Evolutionary conservation across 2,329 filamentous ascomycete genomes (phyloP).

Genomic region (Fusarium torulosum): DNA sequence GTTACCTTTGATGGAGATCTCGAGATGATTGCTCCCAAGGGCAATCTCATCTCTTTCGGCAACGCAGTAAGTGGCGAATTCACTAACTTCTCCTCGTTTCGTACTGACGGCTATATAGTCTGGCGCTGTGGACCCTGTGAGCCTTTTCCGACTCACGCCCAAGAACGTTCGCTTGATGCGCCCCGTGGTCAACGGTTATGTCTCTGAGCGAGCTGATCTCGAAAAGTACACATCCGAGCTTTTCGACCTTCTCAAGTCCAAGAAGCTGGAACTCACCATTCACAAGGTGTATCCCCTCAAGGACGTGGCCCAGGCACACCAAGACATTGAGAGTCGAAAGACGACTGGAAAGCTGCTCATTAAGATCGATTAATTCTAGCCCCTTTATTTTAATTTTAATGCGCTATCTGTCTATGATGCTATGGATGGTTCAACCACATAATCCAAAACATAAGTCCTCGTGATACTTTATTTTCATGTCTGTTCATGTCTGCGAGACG

Average conservation of each 20-base stretch:
- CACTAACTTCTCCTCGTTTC: background rate
- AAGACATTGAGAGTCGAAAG: constrained; percentile 83
- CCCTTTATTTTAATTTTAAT: constrained; percentile 30
- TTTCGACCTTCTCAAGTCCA: constrained; percentile 76
- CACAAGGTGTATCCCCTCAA: constrained; percentile 82
- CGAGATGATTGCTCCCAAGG: constrained; percentile 80
- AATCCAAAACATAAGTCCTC: constrained; percentile 39
- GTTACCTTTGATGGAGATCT: constrained; percentile 84
- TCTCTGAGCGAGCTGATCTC: constrained; percentile 76
- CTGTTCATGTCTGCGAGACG: constrained; percentile 32
- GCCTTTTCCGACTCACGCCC: constrained; percentile 66
- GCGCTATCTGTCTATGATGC: constrained; percentile 43
- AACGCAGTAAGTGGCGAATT: constrained; percentile 71
- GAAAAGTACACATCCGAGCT: constrained; percentile 78
- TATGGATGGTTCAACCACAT: constrained; percentile 36
- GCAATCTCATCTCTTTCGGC: constrained; percentile 81
- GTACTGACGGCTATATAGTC: constrained; percentile 54
- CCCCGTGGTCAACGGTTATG: constrained; percentile 79
- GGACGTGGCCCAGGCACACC: constrained; percentile 78
- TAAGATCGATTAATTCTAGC: constrained; percentile 64
- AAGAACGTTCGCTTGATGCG: constrained; percentile 85
- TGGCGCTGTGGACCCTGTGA: constrained; percentile 80
- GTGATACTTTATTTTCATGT: constrained; percentile 19
- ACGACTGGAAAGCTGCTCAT: constrained; percentile 87
- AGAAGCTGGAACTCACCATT: constrained; percentile 78